These are phyloP conservation scores for Zygosaccharomyces sapae DNA, from an alignment of 1,139 yeast species.

Conservation along the genomic window DNA sequence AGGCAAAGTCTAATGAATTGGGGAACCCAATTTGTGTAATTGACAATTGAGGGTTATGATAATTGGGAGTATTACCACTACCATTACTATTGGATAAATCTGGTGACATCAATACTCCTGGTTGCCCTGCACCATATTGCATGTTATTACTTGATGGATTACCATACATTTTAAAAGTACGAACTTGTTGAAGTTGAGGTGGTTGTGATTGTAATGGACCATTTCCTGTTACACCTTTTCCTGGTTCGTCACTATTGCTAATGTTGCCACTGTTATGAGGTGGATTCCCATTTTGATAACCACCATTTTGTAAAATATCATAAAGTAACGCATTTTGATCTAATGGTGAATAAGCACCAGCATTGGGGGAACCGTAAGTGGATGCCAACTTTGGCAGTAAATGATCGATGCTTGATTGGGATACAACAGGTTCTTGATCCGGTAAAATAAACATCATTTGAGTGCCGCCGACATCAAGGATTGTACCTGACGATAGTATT, in stretches of 20 bases:
- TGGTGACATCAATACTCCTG: constrained; percentile 8
- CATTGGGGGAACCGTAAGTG: constrained; percentile 23
- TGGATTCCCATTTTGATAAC: constrained; percentile 1
- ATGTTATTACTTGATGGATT: constrained; percentile 4
- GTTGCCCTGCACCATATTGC: constrained; percentile 2
- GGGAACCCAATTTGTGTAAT: constrained; percentile 26
- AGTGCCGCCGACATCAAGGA: constrained; percentile 91
- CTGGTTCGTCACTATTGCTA: constrained; percentile 6
- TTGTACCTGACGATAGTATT: constrained; percentile 74
- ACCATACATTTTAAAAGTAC: constrained; percentile 34
- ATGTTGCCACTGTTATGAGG: constrained; percentile 16
- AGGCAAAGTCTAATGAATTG: constrained; percentile 31
- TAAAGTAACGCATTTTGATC: constrained; percentile 23
- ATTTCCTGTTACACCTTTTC: neutral
- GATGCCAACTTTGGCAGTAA: constrained; percentile 35
- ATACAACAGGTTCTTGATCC: constrained; percentile 72
- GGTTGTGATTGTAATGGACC: constrained; percentile 6
- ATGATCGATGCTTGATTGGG: constrained; percentile 47
- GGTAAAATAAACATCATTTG: constrained; percentile 99
- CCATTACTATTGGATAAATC: constrained; percentile 8
- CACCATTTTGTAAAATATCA: constrained; percentile 21
- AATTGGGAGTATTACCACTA: constrained; percentile 9
- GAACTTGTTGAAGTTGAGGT: constrained; percentile 25
- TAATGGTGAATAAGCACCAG: constrained; percentile 16
- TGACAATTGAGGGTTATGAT: constrained; percentile 13